Conservation (phyloP, 495 filamentous ascomycete genomes). For the Physcia stellaris region DNA sequence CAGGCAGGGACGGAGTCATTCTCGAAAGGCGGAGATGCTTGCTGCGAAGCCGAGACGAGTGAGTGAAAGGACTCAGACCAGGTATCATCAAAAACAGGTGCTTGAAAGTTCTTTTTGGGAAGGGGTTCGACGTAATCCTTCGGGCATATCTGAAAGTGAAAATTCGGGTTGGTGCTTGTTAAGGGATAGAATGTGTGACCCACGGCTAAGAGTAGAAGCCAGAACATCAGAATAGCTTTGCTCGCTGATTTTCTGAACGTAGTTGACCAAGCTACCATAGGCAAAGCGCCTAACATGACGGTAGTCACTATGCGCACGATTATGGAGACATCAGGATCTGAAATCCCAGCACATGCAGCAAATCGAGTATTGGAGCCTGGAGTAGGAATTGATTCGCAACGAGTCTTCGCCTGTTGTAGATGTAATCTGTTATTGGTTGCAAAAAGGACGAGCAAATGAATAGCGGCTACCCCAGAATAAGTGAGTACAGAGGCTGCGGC, state of each 20-base stretch:
- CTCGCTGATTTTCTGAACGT: conserved; percentile 4
- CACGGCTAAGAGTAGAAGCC: conserved; percentile 2
- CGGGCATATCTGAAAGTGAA: conserved; percentile 4
- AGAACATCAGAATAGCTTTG: conserved; percentile 4
- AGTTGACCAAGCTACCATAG: conserved; percentile 6
- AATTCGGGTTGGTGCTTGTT: not conserved
- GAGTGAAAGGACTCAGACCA: conserved; percentile 2
- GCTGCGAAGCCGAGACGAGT: conserved; percentile 3
- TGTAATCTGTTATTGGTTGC: conserved; percentile 4
- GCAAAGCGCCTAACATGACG: conserved; percentile 5
- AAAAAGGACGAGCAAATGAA: conserved; percentile 6
- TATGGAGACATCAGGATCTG: not conserved
- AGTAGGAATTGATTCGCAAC: conserved; percentile 1
- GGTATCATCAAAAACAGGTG: conserved; percentile 2
- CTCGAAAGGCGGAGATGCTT: not conserved
- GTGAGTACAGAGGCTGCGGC: conserved; percentile 7
- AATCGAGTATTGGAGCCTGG: not conserved
- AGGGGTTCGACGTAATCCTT: conserved; percentile 1
- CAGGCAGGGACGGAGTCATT: conserved; percentile 2
- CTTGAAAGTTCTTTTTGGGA: conserved; percentile 2
- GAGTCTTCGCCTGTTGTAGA: not conserved
- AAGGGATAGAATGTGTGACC: conserved; percentile 2
- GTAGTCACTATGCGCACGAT: conserved; percentile 1
- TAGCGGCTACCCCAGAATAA: conserved; percentile 7
- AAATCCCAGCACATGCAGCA: conserved; percentile 1